Percentiles rank a stretch among this genome's conserved stretches.
Evolutionary conservation across 192 early-diverging fungal species (phyloP).

Genomic region (Piromyces sp.): DNA sequence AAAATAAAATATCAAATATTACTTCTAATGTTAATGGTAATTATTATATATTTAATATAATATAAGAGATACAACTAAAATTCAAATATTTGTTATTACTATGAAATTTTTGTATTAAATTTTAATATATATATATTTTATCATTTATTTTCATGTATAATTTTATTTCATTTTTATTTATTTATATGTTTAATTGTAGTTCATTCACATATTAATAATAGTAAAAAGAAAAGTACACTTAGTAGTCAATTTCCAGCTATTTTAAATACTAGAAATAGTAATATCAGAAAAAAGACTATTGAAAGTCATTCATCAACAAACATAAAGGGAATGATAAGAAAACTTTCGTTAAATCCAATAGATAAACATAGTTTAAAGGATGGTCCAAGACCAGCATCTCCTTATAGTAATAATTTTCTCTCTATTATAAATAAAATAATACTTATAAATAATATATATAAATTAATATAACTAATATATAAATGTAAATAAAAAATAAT

Average conservation of each 20-base stretch:
- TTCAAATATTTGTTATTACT: no score
- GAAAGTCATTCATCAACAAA: neutral
- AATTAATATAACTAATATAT: neutral
- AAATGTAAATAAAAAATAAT: neutral
- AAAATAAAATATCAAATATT: neutral
- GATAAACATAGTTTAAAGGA: neutral
- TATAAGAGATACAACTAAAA: no score
- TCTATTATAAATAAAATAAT: neutral
- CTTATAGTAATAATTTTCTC: neutral
- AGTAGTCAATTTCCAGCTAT: neutral
- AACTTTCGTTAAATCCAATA: neutral
- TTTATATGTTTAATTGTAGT: no score
- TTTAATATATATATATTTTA: no score
- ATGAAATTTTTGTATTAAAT: no score
- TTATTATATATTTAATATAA: no score
- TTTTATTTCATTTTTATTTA: no score
- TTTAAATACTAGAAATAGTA: neutral
- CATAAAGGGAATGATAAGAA: neutral
- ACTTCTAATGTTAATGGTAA: neutral
- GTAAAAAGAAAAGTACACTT: neutral
- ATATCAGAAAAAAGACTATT: neutral
- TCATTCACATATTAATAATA: neutral
- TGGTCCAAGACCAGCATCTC: neutral
- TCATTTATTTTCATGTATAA: no score
- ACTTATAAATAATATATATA: no score